Conservation (phyloP, 192 early-diverging fungal genomes). For the Rhizophagus clarus region DNA sequence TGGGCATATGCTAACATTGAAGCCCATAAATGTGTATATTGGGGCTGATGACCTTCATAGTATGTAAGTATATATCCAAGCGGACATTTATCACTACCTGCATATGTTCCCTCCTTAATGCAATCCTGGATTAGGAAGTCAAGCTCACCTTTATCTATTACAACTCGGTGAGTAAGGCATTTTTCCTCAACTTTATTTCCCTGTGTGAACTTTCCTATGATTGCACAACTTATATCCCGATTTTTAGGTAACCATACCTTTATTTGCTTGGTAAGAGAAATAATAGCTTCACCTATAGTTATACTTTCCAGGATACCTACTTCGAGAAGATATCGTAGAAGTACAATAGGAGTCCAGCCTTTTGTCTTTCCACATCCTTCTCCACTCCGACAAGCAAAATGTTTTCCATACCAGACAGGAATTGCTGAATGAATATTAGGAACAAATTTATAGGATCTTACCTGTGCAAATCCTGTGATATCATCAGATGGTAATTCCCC, state of each 20-base stretch:
- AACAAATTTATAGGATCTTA: constrained; percentile 9
- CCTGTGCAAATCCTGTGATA: neutral
- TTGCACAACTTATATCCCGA: constrained; percentile 19
- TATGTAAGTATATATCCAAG: constrained; percentile 17
- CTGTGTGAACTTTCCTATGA: constrained; percentile 19
- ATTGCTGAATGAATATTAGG: constrained; percentile 10
- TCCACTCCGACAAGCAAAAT: neutral
- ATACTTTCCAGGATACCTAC: constrained; percentile 1
- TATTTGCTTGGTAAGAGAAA: constrained; percentile 22
- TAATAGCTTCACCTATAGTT: constrained; percentile 21
- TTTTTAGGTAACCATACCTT: constrained; percentile 26
- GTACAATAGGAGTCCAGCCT: neutral
- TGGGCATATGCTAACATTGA: constrained; percentile 2
- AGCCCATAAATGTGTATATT: constrained; percentile 1
- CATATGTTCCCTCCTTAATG: neutral
- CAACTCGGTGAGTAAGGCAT: neutral
- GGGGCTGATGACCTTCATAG: too few relatives aligned
- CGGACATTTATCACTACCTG: constrained; percentile 8
- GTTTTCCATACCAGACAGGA: constrained; percentile 11
- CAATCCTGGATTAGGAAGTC: constrained; percentile 16
- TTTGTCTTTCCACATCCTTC: constrained; percentile 12
- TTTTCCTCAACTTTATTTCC: constrained; percentile 18
- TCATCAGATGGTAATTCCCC: constrained; percentile 6
- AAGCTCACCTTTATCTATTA: constrained; percentile 26
- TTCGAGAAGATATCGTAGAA: constrained; percentile 18